Base-by-base conservation (phyloP, 169 alveolate species). In the Eimeria zaria region DNA sequence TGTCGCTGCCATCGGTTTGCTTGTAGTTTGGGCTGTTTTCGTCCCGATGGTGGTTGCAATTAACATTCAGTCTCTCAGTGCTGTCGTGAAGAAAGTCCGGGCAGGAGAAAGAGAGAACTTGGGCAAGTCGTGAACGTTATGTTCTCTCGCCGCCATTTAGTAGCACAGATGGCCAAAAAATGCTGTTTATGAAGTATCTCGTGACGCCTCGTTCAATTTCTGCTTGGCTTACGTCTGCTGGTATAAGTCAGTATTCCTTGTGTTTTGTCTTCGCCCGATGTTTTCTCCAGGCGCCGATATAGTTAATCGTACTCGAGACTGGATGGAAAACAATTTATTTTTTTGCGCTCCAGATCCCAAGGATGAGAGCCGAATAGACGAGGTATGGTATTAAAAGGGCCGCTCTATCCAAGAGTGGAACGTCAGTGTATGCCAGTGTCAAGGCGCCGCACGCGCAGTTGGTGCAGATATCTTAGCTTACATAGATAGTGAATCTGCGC, bases 41-140 rank as follows among this genome's bases (percentile, higher is more conserved):
- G 93, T 87, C 51, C 93, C 93, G 39, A 48, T 87, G 83, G 33
- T 87, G 64, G 93, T 87, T 18, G 93, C 93, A 44, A 87, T 87
- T 53, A 58, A 87, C 44, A 87, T 87, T 24, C 93, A 87, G 93
- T 58, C 93, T n/a, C 80, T 87, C 81, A 60, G 81, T 30, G 41
- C 81, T 2, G 93, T 87, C 30, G 93, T 87, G 36, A 87, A 58
- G 60, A 87, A 44, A 53, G 81, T 87, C 64, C 62, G 81, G 27
- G 58, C 78, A 24, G 93, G 73, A 6, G 67, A 87, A 41, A 87
- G 93, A 44, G 81, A 87, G n/a, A 87, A 87, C 51, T 30, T 87
- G 64, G 93, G 93, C 36, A 48, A 87, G 93, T 22, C 12, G 4
- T n/a, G n/a, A n/a, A 18, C 14, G 30, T 4, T 58, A n/a, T 18